phyloP scores from a whole-genome alignment of 345 rosid species.

The Sapria himalayana region DNA sequence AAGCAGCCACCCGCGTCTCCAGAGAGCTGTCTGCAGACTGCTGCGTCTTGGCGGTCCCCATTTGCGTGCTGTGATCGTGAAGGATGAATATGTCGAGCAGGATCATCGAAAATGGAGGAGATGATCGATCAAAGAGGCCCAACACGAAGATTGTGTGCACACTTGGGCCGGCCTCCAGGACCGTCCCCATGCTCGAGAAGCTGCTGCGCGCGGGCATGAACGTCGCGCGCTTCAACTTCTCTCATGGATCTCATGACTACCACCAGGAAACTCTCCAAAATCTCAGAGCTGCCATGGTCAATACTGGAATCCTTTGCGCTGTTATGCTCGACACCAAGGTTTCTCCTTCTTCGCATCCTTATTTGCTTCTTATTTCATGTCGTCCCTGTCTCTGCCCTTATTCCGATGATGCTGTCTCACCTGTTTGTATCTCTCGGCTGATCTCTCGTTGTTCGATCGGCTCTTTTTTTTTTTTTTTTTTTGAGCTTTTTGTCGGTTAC shows the following conservation, averaged over 20 bases:
- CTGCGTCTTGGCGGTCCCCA: too few relatives aligned
- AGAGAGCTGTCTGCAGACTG: too few relatives aligned
- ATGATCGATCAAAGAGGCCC: conserved; percentile 48
- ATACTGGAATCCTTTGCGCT: conserved; percentile 80
- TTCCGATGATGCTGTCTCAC: too few relatives aligned
- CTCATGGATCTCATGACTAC: conserved; percentile 86
- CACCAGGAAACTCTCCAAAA: conserved; percentile 90
- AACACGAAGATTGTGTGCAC: conserved; percentile 97
- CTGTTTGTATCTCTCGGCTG: background rate
- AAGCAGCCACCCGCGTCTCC: too few relatives aligned
- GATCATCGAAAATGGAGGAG: too few relatives aligned
- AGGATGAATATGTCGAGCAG: too few relatives aligned
- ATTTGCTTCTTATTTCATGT: background rate
- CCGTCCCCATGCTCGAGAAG: conserved; percentile 64
- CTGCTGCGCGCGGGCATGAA: conserved; percentile 66
- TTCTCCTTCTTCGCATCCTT: background rate
- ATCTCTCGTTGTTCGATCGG: background rate
- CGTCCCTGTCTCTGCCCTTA: too few relatives aligned
- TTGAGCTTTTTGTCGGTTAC: too few relatives aligned
- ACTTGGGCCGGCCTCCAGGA: conserved; percentile 78
- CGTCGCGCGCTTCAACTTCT: conserved; percentile 42
- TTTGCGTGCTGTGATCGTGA: too few relatives aligned
- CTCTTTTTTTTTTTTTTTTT: background rate
- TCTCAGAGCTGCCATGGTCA: conserved; percentile 63
- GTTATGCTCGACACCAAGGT: conserved; percentile 98